Base-by-base conservation (phyloP, 371 early-diverging fungal genomes). In the Catenaria anguillulae region DNA sequence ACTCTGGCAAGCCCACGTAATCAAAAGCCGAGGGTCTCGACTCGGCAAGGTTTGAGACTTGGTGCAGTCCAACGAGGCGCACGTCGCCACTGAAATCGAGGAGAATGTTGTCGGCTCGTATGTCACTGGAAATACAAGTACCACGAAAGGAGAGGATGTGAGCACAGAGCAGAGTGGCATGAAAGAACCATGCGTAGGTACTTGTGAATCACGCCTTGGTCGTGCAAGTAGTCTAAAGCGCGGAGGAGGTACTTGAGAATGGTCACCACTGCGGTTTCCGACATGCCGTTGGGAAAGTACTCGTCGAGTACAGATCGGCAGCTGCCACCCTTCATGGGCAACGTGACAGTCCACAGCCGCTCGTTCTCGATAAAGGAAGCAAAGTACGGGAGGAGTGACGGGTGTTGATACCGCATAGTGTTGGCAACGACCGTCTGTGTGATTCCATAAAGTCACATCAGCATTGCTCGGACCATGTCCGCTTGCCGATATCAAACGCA, bases 191-290 rank as follows among this genome's bases (percentile, higher is more conserved):
- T n/a, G n/a, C n/a, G n/a, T n/a, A n/a, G 17, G 33, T 63, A 79
- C 79, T 80, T 79, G 68, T 80, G 81, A 48, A 80, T 76, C 67
- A 75, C 66, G 43, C 68, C 63, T 58, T 76, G 76, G 4, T 68
- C 71, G 67, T 81, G 81, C 55, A 81, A 60, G 63, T 81, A 81
- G 3, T 52, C 31, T 26, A 81, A 45, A 0, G 68, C 81, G n/a
- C 66, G 63, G 10, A 81, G 67, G 0, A 78, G 70, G 56, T 78
- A 75, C 36, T 66, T 67, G 29, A 81, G 43, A 37, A 79, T 72
- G 2, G 79, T 74, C 6, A 78, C 75, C 13, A 75, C 74, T 26
- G 68, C 66, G 21, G 43, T 35, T 61, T 79, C 79, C 4, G 50
- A 33, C 48, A 81, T 71, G 4, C 81, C 81, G n/a, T 67, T 60